Evolutionary conservation across 441 rosid genomes (phyloP), one percentile per base, ranked within the genome.

Genomic region (Flueggea neowawraea): DNA sequence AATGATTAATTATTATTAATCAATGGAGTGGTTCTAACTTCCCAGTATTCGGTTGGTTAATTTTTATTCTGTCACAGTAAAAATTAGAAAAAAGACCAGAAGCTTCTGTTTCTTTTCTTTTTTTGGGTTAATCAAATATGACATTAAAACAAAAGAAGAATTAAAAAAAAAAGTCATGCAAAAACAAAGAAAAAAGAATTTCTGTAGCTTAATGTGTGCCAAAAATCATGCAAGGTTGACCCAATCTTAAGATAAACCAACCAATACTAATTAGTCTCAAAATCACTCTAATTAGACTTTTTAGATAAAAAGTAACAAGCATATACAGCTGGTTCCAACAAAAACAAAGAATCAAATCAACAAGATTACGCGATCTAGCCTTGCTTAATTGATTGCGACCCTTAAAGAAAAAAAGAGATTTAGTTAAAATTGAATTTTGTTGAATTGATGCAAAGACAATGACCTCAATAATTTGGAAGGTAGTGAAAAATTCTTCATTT

Each of bases 281-380:
- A n/a, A 82, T 87, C 88, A 77, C 79, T 77, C 51, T 61, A 56
- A 80, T 80, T 79, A 73, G 82, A 76, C 85, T 76, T 74, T 75
- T 44, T 8, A 54, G 31, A 64, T 22, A 41, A 45, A 45, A 53
- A 57, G 43, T 16, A 50, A 32, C 72, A 77, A 70, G 39, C 81
- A 78, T 4, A 76, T 55, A 72, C 90, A 91, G 95, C 98, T 91
- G 95, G 86, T 84, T 78, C 69, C 79, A 87, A 82, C 89, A 78
- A 10, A 2, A 63, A 61, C 39, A 45, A 69, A 78, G 58, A 68
- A 66, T 80, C 81, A 78, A 79, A 84, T 78, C 81, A 60, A 59
- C 55, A 45, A 55, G 78, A 85, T 80, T 79, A 50, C 63, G 62
- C 45, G 71, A 82, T 81, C 81, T 66, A 72, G 48, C 68, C 12